Conservation (phyloP, 495 filamentous ascomycete genomes). For the Penicillium roqueforti region DNA sequence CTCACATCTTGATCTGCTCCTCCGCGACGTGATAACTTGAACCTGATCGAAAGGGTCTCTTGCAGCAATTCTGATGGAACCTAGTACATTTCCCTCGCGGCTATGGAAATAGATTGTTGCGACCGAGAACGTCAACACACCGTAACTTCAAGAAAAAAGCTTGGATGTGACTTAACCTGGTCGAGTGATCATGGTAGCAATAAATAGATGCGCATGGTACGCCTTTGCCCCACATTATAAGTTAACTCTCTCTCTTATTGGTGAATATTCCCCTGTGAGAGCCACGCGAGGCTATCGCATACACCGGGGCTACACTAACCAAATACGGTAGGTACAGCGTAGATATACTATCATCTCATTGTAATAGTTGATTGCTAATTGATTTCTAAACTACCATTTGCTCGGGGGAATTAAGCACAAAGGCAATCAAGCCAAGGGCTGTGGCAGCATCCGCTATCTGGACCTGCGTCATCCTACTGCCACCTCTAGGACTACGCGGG, state of each 20-base stretch:
- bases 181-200: background rate
- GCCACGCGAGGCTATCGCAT: background rate
- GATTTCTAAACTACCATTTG: background rate
- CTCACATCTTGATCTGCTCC: background rate
- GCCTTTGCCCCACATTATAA: background rate
- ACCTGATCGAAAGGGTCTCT: background rate
- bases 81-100: background rate
- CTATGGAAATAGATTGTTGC: background rate
- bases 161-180: background rate
- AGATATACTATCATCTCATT: background rate
- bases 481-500: background rate
- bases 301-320: background rate
- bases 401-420: background rate
- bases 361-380: background rate
- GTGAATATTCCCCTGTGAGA: background rate
- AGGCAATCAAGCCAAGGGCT: background rate
- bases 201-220: background rate
- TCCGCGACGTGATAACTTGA: background rate
- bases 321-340: background rate
- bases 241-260: background rate
- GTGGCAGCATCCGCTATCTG: background rate
- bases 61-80: background rate
- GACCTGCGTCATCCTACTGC: background rate
- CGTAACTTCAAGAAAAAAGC: background rate
- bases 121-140: background rate